Base-by-base conservation (phyloP, 257 asterid genomes). In the Scutellaria galericulata region DNA sequence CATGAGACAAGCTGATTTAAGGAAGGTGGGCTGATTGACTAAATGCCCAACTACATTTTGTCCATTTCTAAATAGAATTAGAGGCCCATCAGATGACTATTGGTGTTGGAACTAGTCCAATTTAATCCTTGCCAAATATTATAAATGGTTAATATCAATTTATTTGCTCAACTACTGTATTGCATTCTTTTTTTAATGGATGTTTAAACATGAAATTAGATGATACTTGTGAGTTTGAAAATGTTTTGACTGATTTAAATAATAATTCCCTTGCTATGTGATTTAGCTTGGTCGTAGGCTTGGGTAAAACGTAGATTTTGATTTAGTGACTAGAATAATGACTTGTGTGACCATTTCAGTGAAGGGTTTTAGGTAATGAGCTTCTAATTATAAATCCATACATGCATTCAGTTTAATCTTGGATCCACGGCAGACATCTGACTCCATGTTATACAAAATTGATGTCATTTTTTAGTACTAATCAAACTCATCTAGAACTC, bases 261-360 rank as follows among this genome's bases (percentile, higher is more conserved):
- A 18, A 18, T 18, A 18, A 51, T 1, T 13, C 22, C 13, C 7
- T 13, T 51, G n/a, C 18, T 14, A n/a, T n/a, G 8, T 2, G n/a
- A 51, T 3, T 3, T 6, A 47, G n/a, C 67, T 54, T 56, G 12
- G 15, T 22, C 11, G 11, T 22, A 44, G 24, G 5, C 11, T 41
- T 15, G 9, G 68, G 0, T n/a, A n/a, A 58, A 71, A 39, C 40
- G 22, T 42, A 2, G 39, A 42, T 59, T 58, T 44, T 42, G 14
- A 67, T 58, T 27, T 31, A n/a, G 65, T 9, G 6, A 59, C 68
- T 59, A 20, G 61, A 42, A 27, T 60, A 47, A 59, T 31, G 6
- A 53, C 31, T 53, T 4, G 7, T 18, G 58, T 18, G 58, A 5
- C 45, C 9, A 7, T 22, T 11, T 5, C 58, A 10, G n/a, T 7